These are phyloP conservation scores for Kodamaea hsintzibuensis DNA, from an alignment of 805 yeast species.

Conservation along the genomic window DNA sequence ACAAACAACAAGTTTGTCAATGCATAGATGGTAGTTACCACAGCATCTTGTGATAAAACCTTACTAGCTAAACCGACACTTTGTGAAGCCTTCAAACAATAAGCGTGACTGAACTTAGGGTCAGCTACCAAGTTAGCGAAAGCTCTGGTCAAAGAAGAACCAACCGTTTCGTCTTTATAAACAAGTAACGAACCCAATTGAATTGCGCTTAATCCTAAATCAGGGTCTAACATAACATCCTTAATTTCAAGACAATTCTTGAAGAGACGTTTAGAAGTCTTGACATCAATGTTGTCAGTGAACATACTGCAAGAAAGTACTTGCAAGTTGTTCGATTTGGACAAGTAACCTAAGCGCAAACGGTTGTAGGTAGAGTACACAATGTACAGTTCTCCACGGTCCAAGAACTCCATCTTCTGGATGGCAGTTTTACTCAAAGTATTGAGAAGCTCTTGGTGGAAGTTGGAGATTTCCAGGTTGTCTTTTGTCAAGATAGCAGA, in stretches of 20 bases:
- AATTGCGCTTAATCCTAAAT: constrained; percentile 51
- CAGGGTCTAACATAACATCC: constrained; percentile 52
- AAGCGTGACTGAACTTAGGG: constrained; percentile 45
- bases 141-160: constrained; percentile 42
- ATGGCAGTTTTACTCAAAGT: constrained; percentile 34
- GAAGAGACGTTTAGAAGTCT: constrained; percentile 46
- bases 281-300: constrained; percentile 46
- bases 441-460: constrained; percentile 13
- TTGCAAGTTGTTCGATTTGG: constrained; percentile 60
- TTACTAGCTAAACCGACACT: constrained; percentile 67
- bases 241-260: constrained; percentile 53
- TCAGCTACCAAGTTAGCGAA: constrained; percentile 57
- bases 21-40: constrained; percentile 81
- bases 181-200: constrained; percentile 59
- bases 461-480: neutral
- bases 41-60: constrained; percentile 74
- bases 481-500: neutral
- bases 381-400: constrained; percentile 57
- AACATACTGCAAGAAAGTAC: constrained; percentile 59
- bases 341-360: constrained; percentile 49
- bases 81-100: constrained; percentile 54
- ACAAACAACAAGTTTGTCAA: constrained; percentile 70
- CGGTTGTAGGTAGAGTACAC: constrained; percentile 52
- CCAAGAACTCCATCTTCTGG: constrained; percentile 48
- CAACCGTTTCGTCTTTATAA: constrained; percentile 38